Evolutionary conservation across 257 asterid species (phyloP), one percentile per base, ranked within the genome.

Genomic region (Parsonsia alboflavescens): DNA sequence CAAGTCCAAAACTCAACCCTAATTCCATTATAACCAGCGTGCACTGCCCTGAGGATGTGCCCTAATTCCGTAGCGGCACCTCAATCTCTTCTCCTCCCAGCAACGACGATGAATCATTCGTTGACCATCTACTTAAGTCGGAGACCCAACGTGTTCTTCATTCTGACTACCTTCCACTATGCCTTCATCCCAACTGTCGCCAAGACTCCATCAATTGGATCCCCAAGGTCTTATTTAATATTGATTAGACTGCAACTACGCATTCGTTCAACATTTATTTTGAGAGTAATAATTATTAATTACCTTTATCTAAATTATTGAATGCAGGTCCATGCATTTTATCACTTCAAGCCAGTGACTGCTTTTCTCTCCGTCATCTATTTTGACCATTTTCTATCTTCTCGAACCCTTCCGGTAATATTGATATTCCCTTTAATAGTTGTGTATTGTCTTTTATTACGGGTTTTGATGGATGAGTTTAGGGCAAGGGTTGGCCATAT

Each of bases 331-430:
- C 94, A 89, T 53, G 93, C 91, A 69, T 84, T 84, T 73, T 90
- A 92, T 82, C 88, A 93, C 62, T 94, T 94, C 57, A 93, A 89
- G 86, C 88, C 97, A n/a, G 68, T 88, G 72, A 94, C 98, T 88
- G 96, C 92, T 84, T 89, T 81, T 83, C 97, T 94, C 77, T 80
- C 98, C 84, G 93, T 92, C 81, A 89, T 68, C 79, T 94, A 94
- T 83, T 76, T 94, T 1, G 98, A 94, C 73, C 98, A 97, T 62
- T 91, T 94, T 79, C 90, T 94, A 10, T 74, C 77, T 87, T 79
- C 89, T 67, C 93, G 88, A 78, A 85, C 80, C 63, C 77, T 91
- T 78, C 97, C 96, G 90, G 98, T 94, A 93, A n/a, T n/a, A n/a
- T n/a, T n/a, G n/a, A n/a, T n/a, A n/a, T n/a, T n/a, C n/a, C 21